A percentile compares a stretch with the other conserved stretches of the same genome.
Conservation (phyloP, 225 moss, liverwort and hornwort species). For the Marchantia polymorpha region DNA sequence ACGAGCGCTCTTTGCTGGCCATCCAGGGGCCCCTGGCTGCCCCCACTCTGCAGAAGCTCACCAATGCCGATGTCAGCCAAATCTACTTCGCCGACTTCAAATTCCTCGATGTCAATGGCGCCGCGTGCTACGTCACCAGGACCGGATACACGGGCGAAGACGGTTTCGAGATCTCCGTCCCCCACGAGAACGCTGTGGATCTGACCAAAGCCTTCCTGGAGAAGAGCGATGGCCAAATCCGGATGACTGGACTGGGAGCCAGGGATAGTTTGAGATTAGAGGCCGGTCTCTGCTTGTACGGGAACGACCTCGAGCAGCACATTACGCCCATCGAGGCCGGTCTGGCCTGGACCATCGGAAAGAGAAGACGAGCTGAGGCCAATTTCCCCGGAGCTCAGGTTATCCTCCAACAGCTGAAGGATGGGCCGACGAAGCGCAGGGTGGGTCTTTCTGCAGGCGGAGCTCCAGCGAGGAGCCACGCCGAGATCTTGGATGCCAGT, state of each 20-base stretch:
- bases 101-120: conserved; percentile 76
- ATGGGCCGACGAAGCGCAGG: conserved; percentile 70
- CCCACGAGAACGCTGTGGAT: conserved; percentile 71
- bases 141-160: conserved; percentile 99
- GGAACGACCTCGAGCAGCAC: conserved; percentile 87
- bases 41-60: conserved; percentile 72
- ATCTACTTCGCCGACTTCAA: conserved; percentile 88
- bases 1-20: conserved; percentile 85
- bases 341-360: conserved; percentile 84
- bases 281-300: conserved; percentile 90
- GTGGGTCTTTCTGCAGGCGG: conserved; percentile 78
- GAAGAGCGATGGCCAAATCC: conserved; percentile 65
- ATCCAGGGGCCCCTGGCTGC: conserved; percentile 80
- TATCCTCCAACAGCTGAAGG: conserved; percentile 80
- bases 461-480: conserved; percentile 84
- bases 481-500: conserved; percentile 66
- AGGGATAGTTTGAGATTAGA: conserved; percentile 92
- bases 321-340: conserved; percentile 93
- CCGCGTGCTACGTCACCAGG: conserved; percentile 82
- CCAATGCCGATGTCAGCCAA: conserved; percentile 79
- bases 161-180: conserved; percentile 93
- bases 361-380: conserved; percentile 76
- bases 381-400: conserved; percentile 83
- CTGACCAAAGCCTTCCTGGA: conserved; percentile 68
- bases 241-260: conserved; percentile 84